Evolutionary conservation across 2,329 filamentous ascomycete genomes (phyloP).

Genomic region (Dactylellina drechsleri): DNA sequence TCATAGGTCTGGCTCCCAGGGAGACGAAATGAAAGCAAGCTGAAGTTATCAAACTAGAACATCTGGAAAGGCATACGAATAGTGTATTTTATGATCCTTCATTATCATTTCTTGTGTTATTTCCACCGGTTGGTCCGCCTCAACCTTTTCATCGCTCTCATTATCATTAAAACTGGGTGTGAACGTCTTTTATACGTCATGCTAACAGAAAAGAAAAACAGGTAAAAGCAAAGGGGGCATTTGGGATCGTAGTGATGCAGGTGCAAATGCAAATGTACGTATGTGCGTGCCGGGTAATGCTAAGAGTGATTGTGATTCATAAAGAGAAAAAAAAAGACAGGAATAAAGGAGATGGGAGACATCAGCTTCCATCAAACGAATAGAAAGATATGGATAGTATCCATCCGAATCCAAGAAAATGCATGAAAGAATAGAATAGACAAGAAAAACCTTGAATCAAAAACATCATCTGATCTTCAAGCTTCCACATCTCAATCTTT

Average conservation of each 20-base stretch:
- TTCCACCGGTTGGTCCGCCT: too few relatives aligned
- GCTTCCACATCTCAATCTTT: not conserved
- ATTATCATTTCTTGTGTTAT: too few relatives aligned
- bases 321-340: not conserved
- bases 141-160: constrained; percentile 1
- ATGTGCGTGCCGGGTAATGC: not conserved
- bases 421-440: not conserved
- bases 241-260: not conserved
- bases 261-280: not conserved
- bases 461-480: too few relatives aligned
- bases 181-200: not conserved
- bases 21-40: too few relatives aligned
- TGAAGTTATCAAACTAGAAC: too few relatives aligned
- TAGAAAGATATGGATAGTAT: not conserved
- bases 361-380: constrained; percentile 6
- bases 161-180: constrained; percentile 11
- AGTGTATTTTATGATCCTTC: too few relatives aligned
- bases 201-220: constrained; percentile 2
- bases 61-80: too few relatives aligned
- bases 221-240: not conserved
- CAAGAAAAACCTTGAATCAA: too few relatives aligned
- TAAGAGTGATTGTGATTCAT: not conserved
- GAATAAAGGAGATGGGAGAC: not conserved
- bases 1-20: too few relatives aligned
- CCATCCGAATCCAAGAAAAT: not conserved